Evolutionary conservation across 1,284 basidiomycete species (phyloP), one percentile per base, ranked within the genome.

Genomic region (Cryptococcus sp.): DNA sequence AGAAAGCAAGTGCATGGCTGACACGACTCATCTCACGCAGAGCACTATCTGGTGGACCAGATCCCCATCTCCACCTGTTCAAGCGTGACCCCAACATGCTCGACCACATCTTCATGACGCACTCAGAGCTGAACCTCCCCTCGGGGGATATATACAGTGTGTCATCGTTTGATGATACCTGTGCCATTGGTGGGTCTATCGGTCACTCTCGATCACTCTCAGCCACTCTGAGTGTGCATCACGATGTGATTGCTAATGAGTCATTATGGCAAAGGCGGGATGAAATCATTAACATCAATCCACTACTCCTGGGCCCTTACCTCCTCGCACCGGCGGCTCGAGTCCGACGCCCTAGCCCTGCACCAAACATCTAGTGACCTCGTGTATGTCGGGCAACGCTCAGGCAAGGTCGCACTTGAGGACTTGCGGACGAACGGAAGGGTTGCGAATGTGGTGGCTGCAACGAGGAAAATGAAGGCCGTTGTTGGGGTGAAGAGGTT

Each of bases 51-150:
- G 54, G 48, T 5, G 72, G 71, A 7, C 50, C 61, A 5, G 67
- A 68, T 18, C 68, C 73, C 6, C 73, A 75, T 48, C 36, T 69
- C 0, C 73, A 75, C 48, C 46, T 57, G 18, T 73, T 70, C 56
- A 54, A 62, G 23, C 52, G 62, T 23, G 67, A 69, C 45, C 63
- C 63, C 6, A 40, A 56, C 23, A 42, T 51, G 4, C 38, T 62
- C 0, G 63, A 72, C 20, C 57, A 64, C 45, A 49, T 63, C 21
- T 54, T 44, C 18, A 63, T 64, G 60, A 51, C 54, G 11, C 58
- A 59, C 43, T 47, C 60, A 44, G 68, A 68, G 38, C 33, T 71
- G 38, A 61, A 67, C 24, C 49, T 71, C 4, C 55, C 63, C 0
- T 51, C 56, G 24, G 60, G 65, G 15, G 71, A 75, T 52, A 60